Evolutionary conservation across 139 green algal species (phyloP).

Genomic region (Picochlorum sp.): DNA sequence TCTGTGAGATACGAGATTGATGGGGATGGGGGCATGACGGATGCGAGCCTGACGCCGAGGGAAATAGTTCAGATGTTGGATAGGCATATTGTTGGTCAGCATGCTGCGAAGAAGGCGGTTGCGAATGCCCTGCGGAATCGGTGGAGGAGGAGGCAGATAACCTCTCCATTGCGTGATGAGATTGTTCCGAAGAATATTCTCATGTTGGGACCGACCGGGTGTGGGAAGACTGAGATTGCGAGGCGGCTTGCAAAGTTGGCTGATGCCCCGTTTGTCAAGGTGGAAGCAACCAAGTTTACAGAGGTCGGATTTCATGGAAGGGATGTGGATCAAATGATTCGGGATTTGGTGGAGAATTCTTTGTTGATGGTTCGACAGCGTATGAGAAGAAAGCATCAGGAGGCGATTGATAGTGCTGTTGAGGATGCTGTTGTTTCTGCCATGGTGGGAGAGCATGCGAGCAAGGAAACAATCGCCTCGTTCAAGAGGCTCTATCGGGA

Average conservation of each 20-base stretch:
- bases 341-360: conserved; percentile 83
- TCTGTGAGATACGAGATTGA: conserved; percentile 6
- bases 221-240: conserved; percentile 95
- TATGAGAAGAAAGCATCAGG: conserved; percentile 17
- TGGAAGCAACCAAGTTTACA: conserved; percentile 96
- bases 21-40: neutral
- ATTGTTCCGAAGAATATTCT: conserved; percentile 97
- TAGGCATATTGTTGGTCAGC: conserved; percentile 78
- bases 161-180: conserved; percentile 56
- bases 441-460: conserved; percentile 30
- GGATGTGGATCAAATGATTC: conserved; percentile 94
- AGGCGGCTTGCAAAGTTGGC: conserved; percentile 85
- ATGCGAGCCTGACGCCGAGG: conserved; percentile 42
- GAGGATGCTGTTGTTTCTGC: conserved; percentile 55
- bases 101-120: conserved; percentile 83
- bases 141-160: conserved; percentile 78
- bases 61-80: conserved; percentile 74
- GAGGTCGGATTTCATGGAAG: conserved; percentile 95
- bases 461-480: conserved; percentile 17
- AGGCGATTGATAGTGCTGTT: conserved; percentile 37
- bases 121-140: conserved; percentile 88
- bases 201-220: conserved; percentile 88
- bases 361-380: conserved; percentile 59
- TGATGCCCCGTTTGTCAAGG: conserved; percentile 94
- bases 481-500: conserved; percentile 44